phyloP scores from a whole-genome alignment of 768 basidiomycete genomes.

The Boletus sp. region DNA sequence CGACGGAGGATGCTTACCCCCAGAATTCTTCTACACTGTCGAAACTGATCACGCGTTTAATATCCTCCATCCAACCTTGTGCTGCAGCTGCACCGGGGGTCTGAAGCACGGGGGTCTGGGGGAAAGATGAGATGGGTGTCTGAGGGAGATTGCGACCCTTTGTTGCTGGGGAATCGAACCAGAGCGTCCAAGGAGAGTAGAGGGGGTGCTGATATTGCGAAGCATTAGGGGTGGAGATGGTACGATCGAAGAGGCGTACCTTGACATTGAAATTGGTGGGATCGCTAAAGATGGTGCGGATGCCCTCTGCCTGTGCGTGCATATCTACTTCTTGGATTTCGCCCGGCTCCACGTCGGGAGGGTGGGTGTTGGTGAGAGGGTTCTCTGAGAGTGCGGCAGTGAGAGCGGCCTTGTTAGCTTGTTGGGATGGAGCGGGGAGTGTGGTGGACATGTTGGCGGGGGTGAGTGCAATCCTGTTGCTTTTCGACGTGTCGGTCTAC shows the following conservation, averaged over 20 bases:
- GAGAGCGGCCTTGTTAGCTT: constrained; percentile 79
- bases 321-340: constrained; percentile 88
- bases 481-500: no score
- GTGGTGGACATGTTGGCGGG: constrained; percentile 36
- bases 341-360: constrained; percentile 61
- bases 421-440: constrained; percentile 64
- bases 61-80: constrained; percentile 98
- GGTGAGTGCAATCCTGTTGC: neutral
- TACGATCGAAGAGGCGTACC: constrained; percentile 41
- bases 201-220: constrained; percentile 71
- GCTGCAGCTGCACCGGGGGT: constrained; percentile 75
- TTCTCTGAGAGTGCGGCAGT: constrained; percentile 68
- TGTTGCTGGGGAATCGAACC: constrained; percentile 94
- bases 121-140: constrained; percentile 75
- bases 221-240: neutral
- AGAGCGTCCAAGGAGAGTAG: constrained; percentile 93
- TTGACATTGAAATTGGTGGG: constrained; percentile 95
- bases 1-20: constrained; percentile 62
- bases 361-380: constrained; percentile 17
- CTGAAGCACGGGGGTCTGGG: constrained; percentile 68
- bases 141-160: constrained; percentile 89
- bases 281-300: constrained; percentile 92
- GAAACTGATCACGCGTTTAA: constrained; percentile 93
- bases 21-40: constrained; percentile 99
- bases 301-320: constrained; percentile 77